Evolutionary conservation across 23 red algal species (phyloP), one percentile per base, ranked within the genome.

Genomic region (Agarophyton chilense): DNA sequence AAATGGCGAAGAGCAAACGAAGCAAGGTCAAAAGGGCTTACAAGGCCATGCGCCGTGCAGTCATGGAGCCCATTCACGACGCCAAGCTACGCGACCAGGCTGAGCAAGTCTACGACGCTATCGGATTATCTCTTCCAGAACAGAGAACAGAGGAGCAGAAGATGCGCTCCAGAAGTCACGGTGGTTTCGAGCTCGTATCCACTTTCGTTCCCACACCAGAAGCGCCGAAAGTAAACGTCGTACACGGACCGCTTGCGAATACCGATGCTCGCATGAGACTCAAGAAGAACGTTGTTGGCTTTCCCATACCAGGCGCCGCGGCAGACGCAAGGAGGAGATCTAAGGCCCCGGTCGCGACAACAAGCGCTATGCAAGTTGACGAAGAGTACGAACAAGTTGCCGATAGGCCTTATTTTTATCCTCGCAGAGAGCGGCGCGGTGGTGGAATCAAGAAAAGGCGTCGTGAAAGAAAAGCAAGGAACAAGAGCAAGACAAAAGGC

Each of bases 1-100:
- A 51, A 2, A 90, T 91, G 88, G 88, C 58, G 31, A 91, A 91
- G 79, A 81, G 88, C 56, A 91, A 91, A 38, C 40, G 88, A 44
- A 91, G 88, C 51, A 91, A 91, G 61, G 88, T 91, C 45, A 91
- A 81, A 82, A 82, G 82, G 88, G 88, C 88, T 18, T 91, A 91
- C 49, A 91, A 82, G 77, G 88, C 88, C 8, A 91, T 91, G 88
- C 74, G 88, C 13, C 88, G 88, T 44, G n/a, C 63, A n/a, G 76
- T 91, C 58, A 70, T 91, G 77, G 76, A 91, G 40, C 76, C 88
- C 13, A 73, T 77, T 58, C 77, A 54, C 56, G 88, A 91, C 44
- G 76, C 75, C 32, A 67, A 82, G 29, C 76, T 91, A n/a, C 88
- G 77, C 24, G 88, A 81, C 32, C 65, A 79, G 26, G 88, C 88